Percentiles rank a stretch among this genome's conserved stretches.
phyloP scores from a whole-genome alignment of 1,284 basidiomycete species.

The Boletellus deceptivus region DNA sequence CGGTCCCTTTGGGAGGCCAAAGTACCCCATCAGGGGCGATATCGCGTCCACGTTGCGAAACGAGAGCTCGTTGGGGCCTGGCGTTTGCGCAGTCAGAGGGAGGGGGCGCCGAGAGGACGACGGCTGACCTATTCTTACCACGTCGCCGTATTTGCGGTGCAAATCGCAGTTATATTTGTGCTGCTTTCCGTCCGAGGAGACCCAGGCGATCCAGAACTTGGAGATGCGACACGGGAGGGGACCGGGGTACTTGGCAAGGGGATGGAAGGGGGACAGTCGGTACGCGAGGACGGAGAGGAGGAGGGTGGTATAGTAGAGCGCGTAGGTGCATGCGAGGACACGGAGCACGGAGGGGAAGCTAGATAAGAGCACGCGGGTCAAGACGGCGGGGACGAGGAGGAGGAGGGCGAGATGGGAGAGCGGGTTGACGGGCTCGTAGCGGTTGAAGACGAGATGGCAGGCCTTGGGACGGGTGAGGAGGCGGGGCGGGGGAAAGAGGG shows the following conservation, averaged over 20 bases:
- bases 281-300: slow-evolving; percentile 31
- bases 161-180: slow-evolving; percentile 34
- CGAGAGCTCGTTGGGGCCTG: slow-evolving; percentile 58
- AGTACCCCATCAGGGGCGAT: slow-evolving; percentile 43
- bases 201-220: slow-evolving; percentile 37
- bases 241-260: slow-evolving; percentile 34
- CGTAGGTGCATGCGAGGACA: slow-evolving; percentile 18
- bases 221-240: slow-evolving; percentile 34
- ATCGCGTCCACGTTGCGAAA: slow-evolving; percentile 44
- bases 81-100: slow-evolving; percentile 1
- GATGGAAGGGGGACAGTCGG: slow-evolving; percentile 37
- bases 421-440: slow-evolving; percentile 30
- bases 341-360: slow-evolving; percentile 14
- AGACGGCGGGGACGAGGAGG: slow-evolving; percentile 18
- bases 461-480: slow-evolving; percentile 23
- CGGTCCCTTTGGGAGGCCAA: slow-evolving; percentile 50
- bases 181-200: slow-evolving; percentile 32
- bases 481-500: neutral
- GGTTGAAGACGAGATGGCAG: slow-evolving; percentile 34
- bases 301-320: slow-evolving; percentile 32
- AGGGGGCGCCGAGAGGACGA: neutral
- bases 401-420: slow-evolving; percentile 29
- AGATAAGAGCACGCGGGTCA: slow-evolving; percentile 13
- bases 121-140: slow-evolving; percentile 36
- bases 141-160: slow-evolving; percentile 36